Conservation (phyloP, 805 yeast genomes). For the Candida morakotiae region DNA sequence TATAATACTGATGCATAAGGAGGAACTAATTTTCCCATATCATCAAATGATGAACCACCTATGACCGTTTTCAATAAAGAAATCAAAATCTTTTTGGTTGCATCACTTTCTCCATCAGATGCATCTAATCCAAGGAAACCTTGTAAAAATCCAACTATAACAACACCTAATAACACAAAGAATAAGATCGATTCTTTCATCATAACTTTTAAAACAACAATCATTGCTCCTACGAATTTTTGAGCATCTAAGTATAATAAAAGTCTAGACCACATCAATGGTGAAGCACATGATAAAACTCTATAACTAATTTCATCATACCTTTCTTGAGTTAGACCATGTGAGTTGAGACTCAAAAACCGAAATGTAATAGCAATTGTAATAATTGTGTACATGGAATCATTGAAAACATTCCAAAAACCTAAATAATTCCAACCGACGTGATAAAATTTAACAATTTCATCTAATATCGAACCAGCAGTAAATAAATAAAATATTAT, state of each 20-base stretch:
- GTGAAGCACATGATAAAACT: constrained; percentile 74
- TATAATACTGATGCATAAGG: constrained; percentile 83
- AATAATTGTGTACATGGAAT: constrained; percentile 57
- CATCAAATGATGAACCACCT: constrained; percentile 69
- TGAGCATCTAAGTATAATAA: constrained; percentile 74
- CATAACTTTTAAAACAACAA: constrained; percentile 79
- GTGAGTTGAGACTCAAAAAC: constrained; percentile 30
- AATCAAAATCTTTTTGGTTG: constrained; percentile 58
- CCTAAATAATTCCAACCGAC: constrained; percentile 70
- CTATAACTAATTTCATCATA: constrained; percentile 63
- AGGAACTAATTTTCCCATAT: constrained; percentile 69
- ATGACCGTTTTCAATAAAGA: constrained; percentile 69
- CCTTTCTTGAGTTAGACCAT: constrained; percentile 17
- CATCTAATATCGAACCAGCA: constrained; percentile 63
- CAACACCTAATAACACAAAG: constrained; percentile 66
- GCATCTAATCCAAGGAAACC: constrained; percentile 85
- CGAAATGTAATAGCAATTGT: constrained; percentile 53
- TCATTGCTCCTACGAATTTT: constrained; percentile 82
- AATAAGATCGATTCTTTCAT: constrained; percentile 84
- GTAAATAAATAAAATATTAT: constrained; percentile 61
- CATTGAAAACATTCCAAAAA: constrained; percentile 79
- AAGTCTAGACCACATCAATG: constrained; percentile 81
- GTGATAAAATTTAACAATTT: constrained; percentile 65
- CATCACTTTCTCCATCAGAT: constrained; percentile 80
- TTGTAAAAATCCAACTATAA: constrained; percentile 77